Evolutionary conservation across 768 basidiomycete species (phyloP), one percentile per base, ranked within the genome.

Genomic region (Paxillus ammoniavirescens): DNA sequence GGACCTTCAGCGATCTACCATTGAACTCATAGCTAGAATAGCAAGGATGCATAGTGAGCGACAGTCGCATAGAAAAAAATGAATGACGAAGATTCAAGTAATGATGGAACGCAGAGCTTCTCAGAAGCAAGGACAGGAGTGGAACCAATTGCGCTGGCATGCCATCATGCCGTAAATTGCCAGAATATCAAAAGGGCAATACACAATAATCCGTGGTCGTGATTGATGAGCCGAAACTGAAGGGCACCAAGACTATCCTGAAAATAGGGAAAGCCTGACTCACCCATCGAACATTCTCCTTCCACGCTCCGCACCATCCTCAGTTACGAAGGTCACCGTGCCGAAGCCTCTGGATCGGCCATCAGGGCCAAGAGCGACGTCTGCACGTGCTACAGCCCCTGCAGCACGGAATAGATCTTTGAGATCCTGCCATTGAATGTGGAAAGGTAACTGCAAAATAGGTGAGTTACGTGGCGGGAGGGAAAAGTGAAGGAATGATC

Each of bases 401-500:
- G 91, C 93, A 57, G 90, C 85, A 26, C 95, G 83, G 66, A 98
- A 96, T 5, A 98, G 79, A 71, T 98, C 95, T 71, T 98, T 98
- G 42, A 99, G 79, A 66, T 98, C 96, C 71, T 98, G 96, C 96
- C 96, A 99, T 73, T 94, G 93, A 61, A 87, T 89, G 62, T 94
- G 93, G 72, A 93, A 94, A 0, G 93, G 93, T 14, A 95, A 81
- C 91, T 93, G 54, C n/a, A 54, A 43, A 59, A 47, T 13, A 43
- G 36, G 53, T 61, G 52, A 64, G 61, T 46, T 56, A 60, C 52
- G 35, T 15, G 48, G 50, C 49, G 28, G 52, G 37, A 47, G 31
- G 53, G 35, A 48, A 28, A 38, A 50, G 37, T 36, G 49, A 38
- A 50, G 36, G 38, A 1, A 38, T 18, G 47, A n/a, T 15, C 6